These are phyloP conservation scores for Salix suchowensis DNA, from an alignment of 345 rosid genomes.

Conservation along the genomic window DNA sequence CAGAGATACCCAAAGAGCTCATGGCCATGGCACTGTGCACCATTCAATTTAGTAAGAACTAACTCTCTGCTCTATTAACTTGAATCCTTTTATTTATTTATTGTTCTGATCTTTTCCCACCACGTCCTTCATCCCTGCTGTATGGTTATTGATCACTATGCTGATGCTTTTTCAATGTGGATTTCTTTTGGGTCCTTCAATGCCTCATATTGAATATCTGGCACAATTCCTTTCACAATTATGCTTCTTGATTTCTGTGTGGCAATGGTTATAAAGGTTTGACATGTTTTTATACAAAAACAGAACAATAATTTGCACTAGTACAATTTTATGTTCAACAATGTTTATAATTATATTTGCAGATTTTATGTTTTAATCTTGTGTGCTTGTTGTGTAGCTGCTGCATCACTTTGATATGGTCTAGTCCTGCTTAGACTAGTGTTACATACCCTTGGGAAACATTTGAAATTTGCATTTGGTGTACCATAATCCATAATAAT, in stretches of 20 bases:
- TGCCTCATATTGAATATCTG: no score
- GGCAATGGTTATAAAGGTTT: no score
- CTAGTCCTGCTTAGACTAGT: no score
- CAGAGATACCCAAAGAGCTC: constrained; percentile 66
- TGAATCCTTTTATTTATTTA: not conserved
- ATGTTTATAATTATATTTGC: no score
- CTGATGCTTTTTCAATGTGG: not conserved
- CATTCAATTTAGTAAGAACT: constrained; percentile 77
- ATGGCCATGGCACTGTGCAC: constrained; percentile 57
- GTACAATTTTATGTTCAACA: no score
- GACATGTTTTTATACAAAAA: no score
- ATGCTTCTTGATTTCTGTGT: no score
- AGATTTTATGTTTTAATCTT: no score
- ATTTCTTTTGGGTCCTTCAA: not conserved
- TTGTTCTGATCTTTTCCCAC: not conserved
- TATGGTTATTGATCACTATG: not conserved
- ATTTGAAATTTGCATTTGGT: not conserved
- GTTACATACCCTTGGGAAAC: not conserved
- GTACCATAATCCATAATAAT: not conserved
- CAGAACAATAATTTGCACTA: no score
- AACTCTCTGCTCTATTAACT: not conserved
- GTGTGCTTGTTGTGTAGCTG: no score
- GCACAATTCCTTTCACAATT: no score
- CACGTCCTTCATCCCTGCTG: not conserved
- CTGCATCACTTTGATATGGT: no score